Conservation (phyloP, 2,329 filamentous ascomycete species). For the Neonectria coccinea region DNA sequence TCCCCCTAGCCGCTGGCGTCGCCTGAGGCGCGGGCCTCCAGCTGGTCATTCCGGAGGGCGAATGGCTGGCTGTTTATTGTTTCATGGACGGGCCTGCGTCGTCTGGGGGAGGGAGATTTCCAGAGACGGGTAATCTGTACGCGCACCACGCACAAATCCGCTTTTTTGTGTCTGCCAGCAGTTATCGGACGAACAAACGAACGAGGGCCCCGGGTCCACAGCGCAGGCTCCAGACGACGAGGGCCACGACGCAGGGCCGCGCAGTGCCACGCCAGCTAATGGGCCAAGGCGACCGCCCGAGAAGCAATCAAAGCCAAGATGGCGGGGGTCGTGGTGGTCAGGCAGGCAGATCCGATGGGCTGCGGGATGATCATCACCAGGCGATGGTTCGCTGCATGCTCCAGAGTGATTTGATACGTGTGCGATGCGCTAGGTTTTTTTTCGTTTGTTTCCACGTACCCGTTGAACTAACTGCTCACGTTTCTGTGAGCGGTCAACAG, state of each 20-base stretch:
- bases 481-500: neutral
- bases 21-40: conserved; percentile 4
- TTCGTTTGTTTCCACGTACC: no score
- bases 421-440: neutral
- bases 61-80: conserved; percentile 4
- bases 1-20: conserved; percentile 10
- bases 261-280: conserved; percentile 19
- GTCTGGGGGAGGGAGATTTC: neutral
- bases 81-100: conserved; percentile 3
- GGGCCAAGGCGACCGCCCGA: conserved; percentile 11
- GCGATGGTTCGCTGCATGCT: neutral
- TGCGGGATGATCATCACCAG: neutral
- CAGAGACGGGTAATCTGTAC: neutral
- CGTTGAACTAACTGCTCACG: neutral
- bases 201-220: neutral
- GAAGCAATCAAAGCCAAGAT: conserved; percentile 3
- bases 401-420: neutral
- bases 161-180: neutral
- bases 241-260: conserved; percentile 20
- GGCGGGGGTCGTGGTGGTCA: neutral
- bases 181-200: neutral
- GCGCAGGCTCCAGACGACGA: neutral
- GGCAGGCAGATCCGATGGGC: conserved; percentile 22
- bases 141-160: neutral
- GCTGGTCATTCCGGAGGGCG: conserved; percentile 15